Conservation (phyloP, 345 rosid genomes). For the Toxicodendron radicans region DNA sequence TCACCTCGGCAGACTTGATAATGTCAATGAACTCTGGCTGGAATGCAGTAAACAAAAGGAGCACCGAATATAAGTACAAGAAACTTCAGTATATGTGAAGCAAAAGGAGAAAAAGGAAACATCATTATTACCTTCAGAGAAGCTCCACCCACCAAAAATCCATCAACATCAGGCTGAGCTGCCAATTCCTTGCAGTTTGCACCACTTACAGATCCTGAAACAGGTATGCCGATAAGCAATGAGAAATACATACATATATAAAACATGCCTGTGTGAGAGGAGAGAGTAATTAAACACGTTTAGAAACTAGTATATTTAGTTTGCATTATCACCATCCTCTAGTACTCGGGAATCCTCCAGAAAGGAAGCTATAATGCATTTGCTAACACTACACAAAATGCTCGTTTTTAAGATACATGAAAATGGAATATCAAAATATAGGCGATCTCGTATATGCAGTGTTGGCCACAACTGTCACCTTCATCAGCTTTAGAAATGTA, state of each 20-base stretch:
- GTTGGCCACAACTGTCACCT: background rate
- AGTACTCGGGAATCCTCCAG: background rate
- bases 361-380: background rate
- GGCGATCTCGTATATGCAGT: background rate
- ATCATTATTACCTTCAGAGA: conserved; percentile 60
- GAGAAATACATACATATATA: background rate
- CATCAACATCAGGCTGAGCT: conserved; percentile 73
- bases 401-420: background rate
- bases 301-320: background rate
- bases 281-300: background rate
- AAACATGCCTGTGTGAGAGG: background rate
- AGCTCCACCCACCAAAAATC: conserved; percentile 93
- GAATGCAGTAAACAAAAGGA: background rate
- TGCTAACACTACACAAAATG: no score
- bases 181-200: conserved; percentile 85
- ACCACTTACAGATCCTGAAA: conserved; percentile 76
- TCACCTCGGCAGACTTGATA: conserved; percentile 55
- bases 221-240: background rate
- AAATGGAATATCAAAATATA: no score
- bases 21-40: conserved; percentile 67
- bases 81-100: background rate
- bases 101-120: background rate
- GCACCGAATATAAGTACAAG: background rate
- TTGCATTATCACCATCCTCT: background rate
- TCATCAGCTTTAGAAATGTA: background rate